Evolutionary conservation across 306 rosid species (phyloP), one percentile per base, ranked within the genome.

Genomic region (Quercus robur): DNA sequence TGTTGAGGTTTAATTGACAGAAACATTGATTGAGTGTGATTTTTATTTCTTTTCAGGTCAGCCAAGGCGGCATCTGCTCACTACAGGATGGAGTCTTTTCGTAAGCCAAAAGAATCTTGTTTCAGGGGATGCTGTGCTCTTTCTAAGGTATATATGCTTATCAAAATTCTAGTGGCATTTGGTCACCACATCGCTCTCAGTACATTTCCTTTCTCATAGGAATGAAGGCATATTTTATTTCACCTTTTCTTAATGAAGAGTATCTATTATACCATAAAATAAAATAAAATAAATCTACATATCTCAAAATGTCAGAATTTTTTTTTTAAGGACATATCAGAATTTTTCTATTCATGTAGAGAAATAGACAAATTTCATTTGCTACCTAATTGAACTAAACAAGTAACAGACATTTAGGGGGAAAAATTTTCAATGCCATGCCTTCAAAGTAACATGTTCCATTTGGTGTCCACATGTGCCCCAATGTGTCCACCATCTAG

Each of bases 121-220:
- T 78, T 91, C 98, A 31, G 98, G 98, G 15, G 98, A 94, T 86
- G 98, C 97, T 14, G 98, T 94, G 83, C 98, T 94, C 78, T 94
- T 94, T 86, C 78, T 94, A 71, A 90, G 98, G 98, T 92, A 81
- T 38, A 6, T 26, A n/a, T 33, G 46, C 61, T 30, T 21, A 31
- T 63, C 23, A 31, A 33, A 46, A 64, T 17, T 71, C 18, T 57
- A 8, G 13, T 68, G 26, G 58, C 59, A 78, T 23, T 51, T 68
- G 62, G 52, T 52, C n/a, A 19, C 33, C 78, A 83, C 30, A 17
- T n/a, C 28, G 67, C 25, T 51, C 25, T 64, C 31, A 57, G 21
- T 67, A 74, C 66, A 31, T 38, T 68, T 17, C 75, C n/a, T 59
- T 67, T 73, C 55, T 59, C 35, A 19, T 44, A 56, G 38, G 59